Evolutionary conservation across 192 early-diverging fungal species (phyloP).

Genomic region (Funneliformis mosseae): DNA sequence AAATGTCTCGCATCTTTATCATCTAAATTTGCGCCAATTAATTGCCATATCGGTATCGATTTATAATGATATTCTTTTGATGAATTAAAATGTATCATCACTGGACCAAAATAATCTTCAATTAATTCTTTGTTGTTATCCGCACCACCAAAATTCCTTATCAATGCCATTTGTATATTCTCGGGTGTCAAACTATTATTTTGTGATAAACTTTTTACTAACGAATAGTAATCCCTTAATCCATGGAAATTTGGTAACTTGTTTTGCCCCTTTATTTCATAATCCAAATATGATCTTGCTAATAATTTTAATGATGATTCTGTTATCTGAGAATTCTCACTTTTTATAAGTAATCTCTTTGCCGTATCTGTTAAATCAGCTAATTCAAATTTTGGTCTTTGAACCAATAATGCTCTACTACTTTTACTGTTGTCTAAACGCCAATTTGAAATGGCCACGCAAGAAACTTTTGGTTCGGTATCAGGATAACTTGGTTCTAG

Average conservation of each 20-base stretch:
- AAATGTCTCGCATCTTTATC: constrained; percentile 27
- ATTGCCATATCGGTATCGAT: not conserved
- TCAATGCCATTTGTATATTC: constrained; percentile 5
- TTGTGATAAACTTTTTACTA: constrained; percentile 17
- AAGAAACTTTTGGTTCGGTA: not conserved
- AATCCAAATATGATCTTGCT: constrained; percentile 1
- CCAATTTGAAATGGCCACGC: constrained; percentile 35
- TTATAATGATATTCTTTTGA: not conserved
- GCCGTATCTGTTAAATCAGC: constrained; percentile 12
- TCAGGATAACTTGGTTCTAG: constrained; percentile 30
- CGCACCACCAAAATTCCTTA: constrained; percentile 17
- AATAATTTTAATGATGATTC: not conserved
- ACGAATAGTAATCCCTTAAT: constrained; percentile 22
- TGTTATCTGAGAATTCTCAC: not conserved
- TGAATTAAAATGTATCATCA: not conserved
- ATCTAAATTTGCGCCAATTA: constrained; percentile 12
- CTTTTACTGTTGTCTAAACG: constrained; percentile 33
- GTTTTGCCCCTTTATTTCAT: not conserved
- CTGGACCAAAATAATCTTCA: not conserved
- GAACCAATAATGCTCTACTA: constrained; percentile 26
- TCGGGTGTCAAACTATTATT: not conserved
- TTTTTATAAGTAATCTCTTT: not conserved
- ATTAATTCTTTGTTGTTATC: not conserved
- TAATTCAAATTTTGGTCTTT: constrained; percentile 18
- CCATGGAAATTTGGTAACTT: constrained; percentile 31